Percentiles rank a stretch among this genome's conserved stretches.
Conservation (phyloP, 2,329 filamentous ascomycete species). For the Cercospora berteroae region DNA sequence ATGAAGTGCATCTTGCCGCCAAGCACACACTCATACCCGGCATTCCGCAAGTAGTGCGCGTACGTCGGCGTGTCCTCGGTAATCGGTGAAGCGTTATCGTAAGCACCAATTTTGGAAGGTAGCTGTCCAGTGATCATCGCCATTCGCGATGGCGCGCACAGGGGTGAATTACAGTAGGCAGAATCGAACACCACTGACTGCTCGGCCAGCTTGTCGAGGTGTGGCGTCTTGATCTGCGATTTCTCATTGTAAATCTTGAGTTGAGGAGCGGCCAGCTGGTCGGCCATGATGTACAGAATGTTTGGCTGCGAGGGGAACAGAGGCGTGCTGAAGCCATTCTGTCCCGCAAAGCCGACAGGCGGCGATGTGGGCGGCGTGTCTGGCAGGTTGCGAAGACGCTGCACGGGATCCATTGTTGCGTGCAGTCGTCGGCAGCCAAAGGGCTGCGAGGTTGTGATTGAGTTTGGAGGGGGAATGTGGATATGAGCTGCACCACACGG, state of each 20-base stretch:
- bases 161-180: constrained; percentile 88
- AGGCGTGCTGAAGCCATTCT: constrained; percentile 42
- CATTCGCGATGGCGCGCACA: constrained; percentile 90
- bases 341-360: constrained; percentile 39
- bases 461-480: not conserved
- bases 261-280: constrained; percentile 86
- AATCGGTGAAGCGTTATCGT: constrained; percentile 86
- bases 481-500: not conserved
- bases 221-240: constrained; percentile 87
- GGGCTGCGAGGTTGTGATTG: not conserved
- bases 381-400: constrained; percentile 34
- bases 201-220: constrained; percentile 79
- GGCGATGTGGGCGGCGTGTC: constrained; percentile 40
- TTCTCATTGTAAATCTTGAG: constrained; percentile 88
- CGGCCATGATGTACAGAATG: constrained; percentile 93
- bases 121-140: constrained; percentile 91
- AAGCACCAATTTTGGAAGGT: constrained; percentile 86
- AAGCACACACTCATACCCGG: constrained; percentile 84
- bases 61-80: constrained; percentile 84
- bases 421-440: not conserved
- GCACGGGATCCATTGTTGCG: constrained; percentile 26
- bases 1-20: constrained; percentile 98
- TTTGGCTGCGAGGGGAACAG: constrained; percentile 58
- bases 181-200: constrained; percentile 87
- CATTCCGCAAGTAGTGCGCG: constrained; percentile 81